Conservation (phyloP, 495 filamentous ascomycete genomes). For the Bryoglossum gracile region DNA sequence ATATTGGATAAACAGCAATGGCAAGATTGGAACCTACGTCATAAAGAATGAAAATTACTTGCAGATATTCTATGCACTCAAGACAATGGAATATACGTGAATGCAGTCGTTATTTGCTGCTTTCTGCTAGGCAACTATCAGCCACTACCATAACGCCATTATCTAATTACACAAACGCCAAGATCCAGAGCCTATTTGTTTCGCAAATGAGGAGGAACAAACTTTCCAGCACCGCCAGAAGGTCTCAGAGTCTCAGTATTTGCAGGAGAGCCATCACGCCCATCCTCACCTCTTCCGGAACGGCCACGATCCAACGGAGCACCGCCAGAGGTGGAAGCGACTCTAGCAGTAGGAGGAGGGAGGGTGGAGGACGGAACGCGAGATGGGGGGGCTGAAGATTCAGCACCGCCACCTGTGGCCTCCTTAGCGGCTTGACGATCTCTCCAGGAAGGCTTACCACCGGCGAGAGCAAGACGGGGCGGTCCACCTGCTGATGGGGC, state of each 20-base stretch:
- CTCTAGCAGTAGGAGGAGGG: no score
- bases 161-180: no score
- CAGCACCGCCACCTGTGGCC: slow-evolving; percentile 25
- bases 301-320: slow-evolving; percentile 20
- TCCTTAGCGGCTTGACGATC: slow-evolving; percentile 71
- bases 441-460: slow-evolving; percentile 67
- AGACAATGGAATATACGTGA: no score
- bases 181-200: no score
- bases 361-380: slow-evolving; percentile 12
- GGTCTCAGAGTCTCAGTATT: slow-evolving; percentile 20
- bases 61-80: no score
- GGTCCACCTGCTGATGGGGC: slow-evolving; percentile 35
- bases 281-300: slow-evolving; percentile 21
- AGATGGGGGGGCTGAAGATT: slow-evolving; percentile 13
- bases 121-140: no score
- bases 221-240: slow-evolving; percentile 24
- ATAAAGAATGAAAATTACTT: no score
- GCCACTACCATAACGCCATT: no score
- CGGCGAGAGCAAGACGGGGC: slow-evolving; percentile 62
- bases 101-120: no score
- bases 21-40: no score
- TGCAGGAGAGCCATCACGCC: slow-evolving; percentile 9
- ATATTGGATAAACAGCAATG: no score
- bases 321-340: no score
- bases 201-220: slow-evolving; percentile 25